Base-by-base conservation (phyloP, 2,329 filamentous ascomycete genomes). In the Aspergillus puulaauensis region DNA sequence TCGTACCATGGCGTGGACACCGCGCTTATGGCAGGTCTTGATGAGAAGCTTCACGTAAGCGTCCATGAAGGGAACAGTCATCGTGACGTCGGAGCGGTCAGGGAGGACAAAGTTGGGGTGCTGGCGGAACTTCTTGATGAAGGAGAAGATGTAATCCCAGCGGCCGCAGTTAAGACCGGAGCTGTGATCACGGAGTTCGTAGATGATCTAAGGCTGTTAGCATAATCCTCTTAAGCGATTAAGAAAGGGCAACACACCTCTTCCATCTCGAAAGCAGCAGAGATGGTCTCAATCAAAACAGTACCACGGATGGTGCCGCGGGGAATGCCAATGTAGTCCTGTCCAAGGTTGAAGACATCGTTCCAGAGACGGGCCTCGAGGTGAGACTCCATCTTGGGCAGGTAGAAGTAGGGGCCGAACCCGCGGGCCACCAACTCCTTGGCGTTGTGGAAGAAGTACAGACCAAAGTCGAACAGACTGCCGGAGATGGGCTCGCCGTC, bases 111-210 rank as follows among this genome's bases (percentile, higher is more conserved):
- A 98, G 79, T 89, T 88, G 69, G 90, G 83, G 82, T 97, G 95
- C 71, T 96, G 87, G 74, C 95, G 91, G 89, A 98, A 96, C 79
- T 96, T 96, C 86, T 99, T 99, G 83, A 99, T 98, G 73, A 93
- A 91, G 76, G 90, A 95, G 84, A 99, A 99, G 80, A 99, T 98
- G 83, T 99, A 99, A 75, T 99, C 95, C 95, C 95, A 99, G 67
- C 95, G 90, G 64, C 95, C 95, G 78, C 95, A 98, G 86, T 99
- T 99, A 71, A 99, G 86, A 48, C 95, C 95, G 6, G 93, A 90
- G 75, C 89, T 93, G 83, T 99, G 95, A 73, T 98, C 93, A 60
- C 95, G 90, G 66, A 99, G 88, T 82, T 98, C 95, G 78, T 97
- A 99, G 79, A 99, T 98, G 79, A 99, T 98, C 86, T 53, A 39